phyloP scores from a whole-genome alignment of 768 basidiomycete species.

The Mycena haematopus region DNA sequence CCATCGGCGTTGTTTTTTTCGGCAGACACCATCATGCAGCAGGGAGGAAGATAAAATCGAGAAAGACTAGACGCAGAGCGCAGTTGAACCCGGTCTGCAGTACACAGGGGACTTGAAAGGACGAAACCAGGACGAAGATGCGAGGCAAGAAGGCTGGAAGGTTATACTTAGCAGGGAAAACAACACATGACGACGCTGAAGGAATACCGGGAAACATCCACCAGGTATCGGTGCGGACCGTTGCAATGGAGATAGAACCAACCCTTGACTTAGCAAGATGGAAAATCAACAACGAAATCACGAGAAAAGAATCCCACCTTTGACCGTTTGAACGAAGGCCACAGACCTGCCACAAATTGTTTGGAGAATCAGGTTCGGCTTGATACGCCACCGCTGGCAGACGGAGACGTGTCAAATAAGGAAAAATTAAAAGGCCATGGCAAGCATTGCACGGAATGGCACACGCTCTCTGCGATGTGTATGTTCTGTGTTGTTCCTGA shows the following conservation, averaged over 20 bases:
- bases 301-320: neutral
- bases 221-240: neutral
- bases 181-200: slow-evolving; percentile 19
- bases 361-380: neutral
- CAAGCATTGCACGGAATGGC: no score
- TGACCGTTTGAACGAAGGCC: neutral
- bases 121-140: slow-evolving; percentile 5
- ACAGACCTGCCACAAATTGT: neutral
- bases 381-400: neutral
- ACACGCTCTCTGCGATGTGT: no score
- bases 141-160: slow-evolving; percentile 18
- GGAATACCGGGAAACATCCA: slow-evolving; percentile 13
- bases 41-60: slow-evolving; percentile 27
- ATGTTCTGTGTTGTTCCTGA: no score
- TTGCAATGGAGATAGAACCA: neutral
- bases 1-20: slow-evolving; percentile 41
- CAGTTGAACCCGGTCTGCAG: neutral
- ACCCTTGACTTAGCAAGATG: neutral
- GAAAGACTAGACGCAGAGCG: slow-evolving; percentile 9
- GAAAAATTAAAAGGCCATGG: neutral
- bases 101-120: neutral
- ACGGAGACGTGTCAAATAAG: neutral
- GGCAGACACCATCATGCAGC: slow-evolving; percentile 29
- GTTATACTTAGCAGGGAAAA: slow-evolving; percentile 25
- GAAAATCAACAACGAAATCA: neutral